These are phyloP conservation scores for Podila clonocystis DNA, from an alignment of 192 early-diverging fungal species.

Conservation along the genomic window DNA sequence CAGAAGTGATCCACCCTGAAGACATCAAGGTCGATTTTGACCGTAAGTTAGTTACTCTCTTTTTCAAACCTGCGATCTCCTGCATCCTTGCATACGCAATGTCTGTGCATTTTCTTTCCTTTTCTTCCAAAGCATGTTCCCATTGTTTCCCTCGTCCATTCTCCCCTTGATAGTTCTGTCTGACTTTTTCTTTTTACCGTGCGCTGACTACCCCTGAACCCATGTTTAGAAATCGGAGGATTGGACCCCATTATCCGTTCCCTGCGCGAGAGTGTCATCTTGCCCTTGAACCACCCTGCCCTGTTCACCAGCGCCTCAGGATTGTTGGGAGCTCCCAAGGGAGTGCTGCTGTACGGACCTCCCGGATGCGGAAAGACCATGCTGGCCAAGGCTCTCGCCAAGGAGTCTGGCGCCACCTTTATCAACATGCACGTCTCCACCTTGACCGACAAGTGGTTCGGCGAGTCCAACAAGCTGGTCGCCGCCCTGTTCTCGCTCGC, in stretches of 20 bases:
- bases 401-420: constrained; percentile 97
- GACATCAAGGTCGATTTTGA: constrained; percentile 89
- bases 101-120: not conserved
- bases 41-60: constrained; percentile 56
- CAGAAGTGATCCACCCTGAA: constrained; percentile 93
- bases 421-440: constrained; percentile 98
- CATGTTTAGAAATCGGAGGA: constrained; percentile 83
- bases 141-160: constrained; percentile 2
- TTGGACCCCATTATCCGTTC: constrained; percentile 92
- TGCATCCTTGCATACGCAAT: no score
- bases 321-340: constrained; percentile 92
- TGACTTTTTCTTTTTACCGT: not conserved
- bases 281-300: constrained; percentile 92
- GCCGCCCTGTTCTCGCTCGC: constrained; percentile 94
- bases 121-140: no score
- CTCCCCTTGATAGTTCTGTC: not conserved
- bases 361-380: constrained; percentile 99
- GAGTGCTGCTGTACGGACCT: constrained; percentile 95
- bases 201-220: not conserved
- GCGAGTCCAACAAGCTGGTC: constrained; percentile 95
- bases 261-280: constrained; percentile 95
- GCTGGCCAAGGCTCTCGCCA: constrained; percentile 97
- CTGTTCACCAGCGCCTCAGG: constrained; percentile 88
- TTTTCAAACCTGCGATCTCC: no score
- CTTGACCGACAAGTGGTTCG: constrained; percentile 98